phyloP scores from a whole-genome alignment of 78 protist genomes.

The Chrysochromulina tobinii region DNA sequence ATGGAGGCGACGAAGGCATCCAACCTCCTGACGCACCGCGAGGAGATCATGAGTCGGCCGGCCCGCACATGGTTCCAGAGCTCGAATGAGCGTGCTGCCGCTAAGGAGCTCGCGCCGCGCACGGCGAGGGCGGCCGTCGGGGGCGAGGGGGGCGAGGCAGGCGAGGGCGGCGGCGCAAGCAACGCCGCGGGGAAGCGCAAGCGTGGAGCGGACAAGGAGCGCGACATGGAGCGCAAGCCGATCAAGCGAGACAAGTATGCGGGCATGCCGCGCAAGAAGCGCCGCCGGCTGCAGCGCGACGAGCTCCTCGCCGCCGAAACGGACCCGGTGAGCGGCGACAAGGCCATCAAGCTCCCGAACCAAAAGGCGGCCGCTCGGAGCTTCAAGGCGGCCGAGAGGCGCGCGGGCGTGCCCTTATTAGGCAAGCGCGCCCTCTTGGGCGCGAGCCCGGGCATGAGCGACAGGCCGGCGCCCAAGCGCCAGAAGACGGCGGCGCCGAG shows the following conservation, averaged over 20 bases:
- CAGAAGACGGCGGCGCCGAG: no score
- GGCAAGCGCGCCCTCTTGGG: no score
- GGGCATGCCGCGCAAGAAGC: constrained; percentile 21
- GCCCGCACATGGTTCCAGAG: background rate
- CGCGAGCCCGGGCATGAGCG: no score
- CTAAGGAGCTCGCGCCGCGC: background rate
- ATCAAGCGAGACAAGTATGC: background rate
- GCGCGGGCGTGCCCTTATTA: no score
- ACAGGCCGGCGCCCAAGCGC: no score
- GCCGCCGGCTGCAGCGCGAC: background rate
- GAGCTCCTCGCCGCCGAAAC: background rate
- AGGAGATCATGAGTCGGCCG: background rate
- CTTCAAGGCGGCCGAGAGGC: no score
- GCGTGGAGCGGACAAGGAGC: background rate
- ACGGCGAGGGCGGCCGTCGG: background rate
- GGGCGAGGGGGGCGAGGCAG: background rate
- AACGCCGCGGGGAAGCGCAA: background rate
- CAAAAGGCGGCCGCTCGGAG: background rate
- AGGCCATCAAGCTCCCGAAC: background rate
- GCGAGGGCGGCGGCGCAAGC: background rate
- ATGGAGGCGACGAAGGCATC: constrained; percentile 8
- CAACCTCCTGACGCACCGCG: background rate
- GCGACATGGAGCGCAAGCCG: background rate
- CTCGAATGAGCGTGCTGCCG: background rate
- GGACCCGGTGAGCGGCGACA: background rate